Conservation (phyloP, 2,329 filamentous ascomycete genomes). For the Alternaria sp. region DNA sequence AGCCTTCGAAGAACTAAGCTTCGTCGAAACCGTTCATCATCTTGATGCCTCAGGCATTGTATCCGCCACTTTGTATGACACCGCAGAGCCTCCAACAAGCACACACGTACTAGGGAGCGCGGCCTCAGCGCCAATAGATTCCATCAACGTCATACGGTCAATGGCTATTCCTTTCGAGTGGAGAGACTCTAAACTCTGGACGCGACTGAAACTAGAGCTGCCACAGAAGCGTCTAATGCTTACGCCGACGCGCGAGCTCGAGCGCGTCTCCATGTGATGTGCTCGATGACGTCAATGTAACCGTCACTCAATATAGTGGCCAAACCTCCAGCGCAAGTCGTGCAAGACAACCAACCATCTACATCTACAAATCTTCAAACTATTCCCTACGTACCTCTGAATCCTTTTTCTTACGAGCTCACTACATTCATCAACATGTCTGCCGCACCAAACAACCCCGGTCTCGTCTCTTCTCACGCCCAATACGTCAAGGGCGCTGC, state of each 20-base stretch:
- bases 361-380: neutral
- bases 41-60: neutral
- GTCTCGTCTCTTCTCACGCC: constrained; percentile 68
- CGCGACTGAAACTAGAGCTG: neutral
- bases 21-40: neutral
- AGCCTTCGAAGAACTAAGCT: neutral
- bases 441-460: constrained; percentile 54
- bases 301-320: constrained; percentile 6
- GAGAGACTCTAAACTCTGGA: neutral
- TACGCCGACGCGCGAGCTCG: neutral
- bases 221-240: constrained; percentile 1
- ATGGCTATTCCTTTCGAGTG: neutral
- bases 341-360: neutral
- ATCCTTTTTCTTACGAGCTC: neutral
- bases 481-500: constrained; percentile 73
- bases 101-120: neutral
- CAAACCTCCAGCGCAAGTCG: neutral
- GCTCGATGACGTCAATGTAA: constrained; percentile 14
- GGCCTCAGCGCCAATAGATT: too few species aligned
- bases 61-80: neutral
- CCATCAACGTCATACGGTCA: neutral
- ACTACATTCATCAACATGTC: constrained; percentile 26
- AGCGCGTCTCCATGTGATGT: constrained; percentile 13
- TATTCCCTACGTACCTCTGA: neutral
- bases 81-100: neutral